Evolutionary conservation across 2,329 filamentous ascomycete genomes (phyloP).

Genomic region (Colletotrichum kahawae): DNA sequence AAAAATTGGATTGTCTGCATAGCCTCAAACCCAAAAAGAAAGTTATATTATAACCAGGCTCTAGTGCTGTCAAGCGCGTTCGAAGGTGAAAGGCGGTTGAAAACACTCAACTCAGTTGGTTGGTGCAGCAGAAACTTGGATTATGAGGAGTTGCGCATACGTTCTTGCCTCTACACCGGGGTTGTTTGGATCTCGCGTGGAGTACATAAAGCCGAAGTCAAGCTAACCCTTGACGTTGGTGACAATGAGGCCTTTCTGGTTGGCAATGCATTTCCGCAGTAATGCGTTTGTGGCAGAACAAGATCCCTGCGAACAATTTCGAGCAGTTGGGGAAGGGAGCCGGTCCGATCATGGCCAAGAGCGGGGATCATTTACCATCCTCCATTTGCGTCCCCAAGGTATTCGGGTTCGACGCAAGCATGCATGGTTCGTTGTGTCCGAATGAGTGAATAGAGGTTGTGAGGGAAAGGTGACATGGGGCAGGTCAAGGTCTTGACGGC

Average conservation of each 20-base stretch:
- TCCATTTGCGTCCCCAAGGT: background rate
- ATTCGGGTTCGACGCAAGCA: background rate
- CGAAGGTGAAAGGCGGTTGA: rapidly evolving
- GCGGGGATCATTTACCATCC: background rate
- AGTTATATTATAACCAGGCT: rapidly evolving
- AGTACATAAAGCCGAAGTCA: background rate
- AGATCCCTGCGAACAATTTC: background rate
- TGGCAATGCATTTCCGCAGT: too few species aligned
- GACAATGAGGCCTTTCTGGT: too few species aligned
- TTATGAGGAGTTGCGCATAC: rapidly evolving
- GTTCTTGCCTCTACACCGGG: background rate
- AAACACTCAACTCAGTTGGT: background rate
- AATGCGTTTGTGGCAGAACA: too few species aligned
- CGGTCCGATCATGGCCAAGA: too few species aligned
- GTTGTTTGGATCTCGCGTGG: background rate
- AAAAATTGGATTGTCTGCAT: background rate
- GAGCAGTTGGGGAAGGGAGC: background rate
- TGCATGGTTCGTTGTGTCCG: too few species aligned
- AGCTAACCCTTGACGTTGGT: background rate
- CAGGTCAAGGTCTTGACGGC: too few species aligned
- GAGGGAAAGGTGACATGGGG: background rate
- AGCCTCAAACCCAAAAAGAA: background rate
- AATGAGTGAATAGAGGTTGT: background rate
- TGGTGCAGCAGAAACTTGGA: too few species aligned
- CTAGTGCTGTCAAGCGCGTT: rapidly evolving